These are phyloP conservation scores for Bacidia gigantensis DNA, from an alignment of 495 filamentous ascomycete species.

Conservation along the genomic window DNA sequence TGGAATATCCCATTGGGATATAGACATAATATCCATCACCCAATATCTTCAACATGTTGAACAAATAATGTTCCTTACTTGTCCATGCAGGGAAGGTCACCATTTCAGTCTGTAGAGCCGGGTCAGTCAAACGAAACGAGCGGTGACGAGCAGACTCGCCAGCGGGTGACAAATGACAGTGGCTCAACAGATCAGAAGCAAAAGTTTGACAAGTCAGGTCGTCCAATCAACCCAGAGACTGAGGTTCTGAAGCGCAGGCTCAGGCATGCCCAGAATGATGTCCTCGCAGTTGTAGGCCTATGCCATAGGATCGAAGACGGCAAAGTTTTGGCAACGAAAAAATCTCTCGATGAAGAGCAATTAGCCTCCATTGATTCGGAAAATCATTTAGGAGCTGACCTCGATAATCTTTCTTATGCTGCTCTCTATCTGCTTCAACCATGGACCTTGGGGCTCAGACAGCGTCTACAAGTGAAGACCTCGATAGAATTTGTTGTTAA, in stretches of 20 bases:
- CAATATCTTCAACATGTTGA: too few species aligned
- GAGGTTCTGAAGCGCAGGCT: conserved; percentile 30
- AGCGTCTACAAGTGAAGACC: conserved; percentile 37
- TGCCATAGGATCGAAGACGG: conserved; percentile 33
- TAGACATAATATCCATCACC: too few species aligned
- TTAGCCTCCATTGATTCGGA: conserved; percentile 26
- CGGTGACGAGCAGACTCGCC: neutral
- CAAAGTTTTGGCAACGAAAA: neutral
- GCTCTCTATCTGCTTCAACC: conserved; percentile 30
- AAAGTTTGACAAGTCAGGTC: conserved; percentile 56
- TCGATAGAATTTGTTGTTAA: too few species aligned
- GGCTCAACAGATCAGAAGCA: conserved; percentile 32
- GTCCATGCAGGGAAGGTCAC: neutral
- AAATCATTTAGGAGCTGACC: conserved; percentile 37
- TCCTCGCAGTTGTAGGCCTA: conserved; percentile 41
- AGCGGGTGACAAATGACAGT: neutral
- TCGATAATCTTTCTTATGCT: conserved; percentile 33
- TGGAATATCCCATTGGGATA: too few species aligned
- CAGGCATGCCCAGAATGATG: conserved; percentile 42
- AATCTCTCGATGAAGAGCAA: conserved; percentile 17
- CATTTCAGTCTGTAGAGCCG: neutral
- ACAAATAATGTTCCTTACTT: neutral
- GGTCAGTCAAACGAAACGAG: neutral
- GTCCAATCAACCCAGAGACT: conserved; percentile 48
- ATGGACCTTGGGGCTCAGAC: conserved; percentile 31